Evolutionary conservation across 371 early-diverging fungal species (phyloP).

Genomic region (Thermomucor indicae-seudaticae): DNA sequence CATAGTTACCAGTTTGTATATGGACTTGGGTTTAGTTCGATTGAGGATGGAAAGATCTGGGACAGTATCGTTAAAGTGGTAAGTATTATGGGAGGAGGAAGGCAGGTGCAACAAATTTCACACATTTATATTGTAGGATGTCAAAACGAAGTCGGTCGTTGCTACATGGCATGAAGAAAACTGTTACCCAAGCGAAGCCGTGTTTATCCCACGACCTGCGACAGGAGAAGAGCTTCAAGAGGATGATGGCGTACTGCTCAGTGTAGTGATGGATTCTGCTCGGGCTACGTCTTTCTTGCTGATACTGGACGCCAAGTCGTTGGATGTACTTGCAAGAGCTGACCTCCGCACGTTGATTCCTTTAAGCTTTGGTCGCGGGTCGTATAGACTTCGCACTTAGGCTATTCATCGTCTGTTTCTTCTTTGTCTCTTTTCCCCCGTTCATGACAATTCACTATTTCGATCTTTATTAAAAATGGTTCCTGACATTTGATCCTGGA

Average conservation of each 20-base stretch:
- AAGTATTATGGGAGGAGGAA: slow-evolving; percentile 7
- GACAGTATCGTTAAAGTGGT: slow-evolving; percentile 68
- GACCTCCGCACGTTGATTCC: slow-evolving; percentile 58
- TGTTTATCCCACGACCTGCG: slow-evolving; percentile 58
- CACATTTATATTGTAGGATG: background rate
- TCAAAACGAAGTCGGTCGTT: slow-evolving; percentile 19
- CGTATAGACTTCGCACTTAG: slow-evolving; percentile 15
- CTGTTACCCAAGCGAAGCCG: slow-evolving; percentile 74
- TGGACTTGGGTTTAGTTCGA: slow-evolving; percentile 51
- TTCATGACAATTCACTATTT: too few relatives aligned
- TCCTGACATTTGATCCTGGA: too few relatives aligned
- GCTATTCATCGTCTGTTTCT: background rate
- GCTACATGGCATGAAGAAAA: slow-evolving; percentile 47
- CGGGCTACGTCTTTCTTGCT: slow-evolving; percentile 62
- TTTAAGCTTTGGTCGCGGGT: slow-evolving; percentile 56
- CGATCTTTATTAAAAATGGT: too few relatives aligned
- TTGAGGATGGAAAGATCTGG: slow-evolving; percentile 53
- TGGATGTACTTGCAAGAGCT: slow-evolving; percentile 62
- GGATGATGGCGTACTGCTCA: slow-evolving; percentile 71
- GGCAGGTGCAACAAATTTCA: background rate
- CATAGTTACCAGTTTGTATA: slow-evolving; percentile 61
- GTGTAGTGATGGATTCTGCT: slow-evolving; percentile 66
- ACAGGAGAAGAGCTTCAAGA: slow-evolving; percentile 53
- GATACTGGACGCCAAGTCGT: slow-evolving; percentile 67
- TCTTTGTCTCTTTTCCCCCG: background rate